A percentile compares a stretch with the other conserved stretches of the same genome.
Conservation (phyloP, 805 yeast genomes). For the Candida yuanshanica region DNA sequence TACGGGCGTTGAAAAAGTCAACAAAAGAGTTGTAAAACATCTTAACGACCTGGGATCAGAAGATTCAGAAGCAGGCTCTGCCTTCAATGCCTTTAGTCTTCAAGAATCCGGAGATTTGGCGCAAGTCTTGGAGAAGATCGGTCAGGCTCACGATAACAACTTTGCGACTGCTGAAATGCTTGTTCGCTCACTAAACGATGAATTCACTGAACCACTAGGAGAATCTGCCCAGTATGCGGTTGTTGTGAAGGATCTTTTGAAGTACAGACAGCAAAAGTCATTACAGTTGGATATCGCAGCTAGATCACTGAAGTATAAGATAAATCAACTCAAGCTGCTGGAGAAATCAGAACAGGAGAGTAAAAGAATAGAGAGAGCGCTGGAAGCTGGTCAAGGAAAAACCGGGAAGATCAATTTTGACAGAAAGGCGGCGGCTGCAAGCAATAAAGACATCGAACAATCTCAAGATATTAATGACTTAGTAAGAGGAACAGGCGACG, state of each 20-base stretch:
- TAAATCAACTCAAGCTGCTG: conserved; percentile 28
- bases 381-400: conserved; percentile 19
- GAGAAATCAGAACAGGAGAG: conserved; percentile 41
- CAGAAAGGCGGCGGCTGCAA: conserved; percentile 19
- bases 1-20: conserved; percentile 48
- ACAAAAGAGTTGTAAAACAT: conserved; percentile 46
- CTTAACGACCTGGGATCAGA: conserved; percentile 52
- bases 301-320: conserved; percentile 32
- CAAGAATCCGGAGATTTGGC: conserved; percentile 39
- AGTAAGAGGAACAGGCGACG: neutral
- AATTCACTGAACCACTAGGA: conserved; percentile 62
- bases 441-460: conserved; percentile 9
- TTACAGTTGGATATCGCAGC: conserved; percentile 39
- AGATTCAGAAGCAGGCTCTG: conserved; percentile 68
- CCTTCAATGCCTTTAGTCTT: conserved; percentile 52
- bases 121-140: conserved; percentile 65
- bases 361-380: conserved; percentile 32
- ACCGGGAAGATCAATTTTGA: conserved; percentile 26
- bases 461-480: neutral
- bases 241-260: conserved; percentile 48
- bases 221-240: conserved; percentile 64
- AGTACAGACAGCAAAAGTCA: conserved; percentile 47
- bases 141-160: conserved; percentile 77
- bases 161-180: conserved; percentile 47
- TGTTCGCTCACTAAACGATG: conserved; percentile 46